phyloP scores from a whole-genome alignment of 768 basidiomycete genomes.

The Agaricus blazei region DNA sequence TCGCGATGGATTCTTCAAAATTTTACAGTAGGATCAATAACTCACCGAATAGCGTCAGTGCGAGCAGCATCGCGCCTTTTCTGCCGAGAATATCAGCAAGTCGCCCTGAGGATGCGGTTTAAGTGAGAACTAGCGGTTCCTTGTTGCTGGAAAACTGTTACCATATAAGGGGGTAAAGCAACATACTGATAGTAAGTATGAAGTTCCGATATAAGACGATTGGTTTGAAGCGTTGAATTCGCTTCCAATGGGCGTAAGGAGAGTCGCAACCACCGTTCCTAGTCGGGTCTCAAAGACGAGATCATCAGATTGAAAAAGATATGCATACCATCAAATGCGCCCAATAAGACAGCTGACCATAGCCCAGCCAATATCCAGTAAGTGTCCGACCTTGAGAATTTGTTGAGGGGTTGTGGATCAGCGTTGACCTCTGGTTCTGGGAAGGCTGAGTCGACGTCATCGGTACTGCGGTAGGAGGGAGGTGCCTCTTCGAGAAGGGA shows the following conservation, averaged over 20 bases:
- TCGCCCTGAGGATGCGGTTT: constrained; percentile 47
- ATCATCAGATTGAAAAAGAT: constrained; percentile 1
- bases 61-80: constrained; percentile 83
- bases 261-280: constrained; percentile 86
- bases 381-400: constrained; percentile 49
- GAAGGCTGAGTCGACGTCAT: constrained; percentile 30
- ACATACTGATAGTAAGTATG: constrained; percentile 83
- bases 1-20: neutral
- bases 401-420: constrained; percentile 32
- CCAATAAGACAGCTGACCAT: constrained; percentile 81
- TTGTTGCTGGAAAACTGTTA: constrained; percentile 22
- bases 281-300: constrained; percentile 11
- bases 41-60: constrained; percentile 76
- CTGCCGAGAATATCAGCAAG: constrained; percentile 83
- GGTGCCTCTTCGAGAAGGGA: constrained; percentile 51
- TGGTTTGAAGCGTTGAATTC: constrained; percentile 77
- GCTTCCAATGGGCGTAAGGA: constrained; percentile 81
- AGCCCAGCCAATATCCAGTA: constrained; percentile 71
- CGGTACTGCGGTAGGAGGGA: constrained; percentile 41
- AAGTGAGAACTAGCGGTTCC: constrained; percentile 7
- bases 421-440: constrained; percentile 21
- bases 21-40: neutral
- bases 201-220: constrained; percentile 83
- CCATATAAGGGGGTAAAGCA: constrained; percentile 91
- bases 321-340: constrained; percentile 73